phyloP scores from a whole-genome alignment of 2,329 filamentous ascomycete genomes.

The Aspergillus unguis region DNA sequence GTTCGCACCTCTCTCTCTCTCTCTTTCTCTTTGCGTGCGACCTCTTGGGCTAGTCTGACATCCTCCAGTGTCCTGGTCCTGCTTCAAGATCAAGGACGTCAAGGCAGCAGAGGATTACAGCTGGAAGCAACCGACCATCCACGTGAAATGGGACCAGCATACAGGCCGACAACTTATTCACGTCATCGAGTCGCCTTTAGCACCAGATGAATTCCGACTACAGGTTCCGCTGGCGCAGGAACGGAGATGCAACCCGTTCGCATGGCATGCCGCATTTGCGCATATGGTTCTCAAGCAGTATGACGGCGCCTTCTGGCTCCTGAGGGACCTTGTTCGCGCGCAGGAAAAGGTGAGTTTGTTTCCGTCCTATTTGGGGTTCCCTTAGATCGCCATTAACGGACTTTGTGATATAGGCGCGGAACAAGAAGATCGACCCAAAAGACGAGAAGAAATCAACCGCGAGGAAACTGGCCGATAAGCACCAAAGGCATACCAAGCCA shows the following conservation, averaged over 20 bases:
- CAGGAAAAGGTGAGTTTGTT: constrained; percentile 27
- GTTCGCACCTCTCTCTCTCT: not conserved
- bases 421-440: no score
- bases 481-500: constrained; percentile 2
- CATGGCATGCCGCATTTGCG: constrained; percentile 25
- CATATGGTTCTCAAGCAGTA: constrained; percentile 22
- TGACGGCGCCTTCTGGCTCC: constrained; percentile 28
- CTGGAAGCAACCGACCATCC: constrained; percentile 22
- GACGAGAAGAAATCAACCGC: no score
- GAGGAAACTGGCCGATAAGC: no score
- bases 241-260: constrained; percentile 17
- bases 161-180: constrained; percentile 12
- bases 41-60: not conserved
- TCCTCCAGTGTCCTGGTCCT: constrained; percentile 21
- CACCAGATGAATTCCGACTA: not conserved
- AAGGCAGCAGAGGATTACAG: constrained; percentile 9
- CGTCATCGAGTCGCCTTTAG: constrained; percentile 12
- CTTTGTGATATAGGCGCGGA: constrained; percentile 9
- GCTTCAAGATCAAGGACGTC: constrained; percentile 25
- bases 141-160: constrained; percentile 20
- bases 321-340: constrained; percentile 28
- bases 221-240: not conserved
- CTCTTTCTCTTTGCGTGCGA: not conserved
- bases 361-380: no score
- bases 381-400: no score